Percentiles rank a stretch among this genome's conserved stretches.
These are phyloP conservation scores for Lachnellula arida DNA, from an alignment of 2,329 filamentous ascomycete genomes.

Conservation along the genomic window DNA sequence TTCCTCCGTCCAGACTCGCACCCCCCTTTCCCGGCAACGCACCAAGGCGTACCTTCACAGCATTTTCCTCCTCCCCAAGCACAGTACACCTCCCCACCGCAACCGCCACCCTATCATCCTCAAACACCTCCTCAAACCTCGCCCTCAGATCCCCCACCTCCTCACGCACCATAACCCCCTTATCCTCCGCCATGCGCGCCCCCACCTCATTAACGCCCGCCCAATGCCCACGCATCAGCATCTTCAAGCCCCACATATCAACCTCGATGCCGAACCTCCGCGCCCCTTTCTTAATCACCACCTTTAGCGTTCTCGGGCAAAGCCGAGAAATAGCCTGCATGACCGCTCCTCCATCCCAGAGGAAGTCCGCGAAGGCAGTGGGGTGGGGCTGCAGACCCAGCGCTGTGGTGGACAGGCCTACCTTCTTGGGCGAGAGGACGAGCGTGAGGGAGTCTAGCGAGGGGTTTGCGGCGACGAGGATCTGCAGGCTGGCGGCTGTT, in stretches of 20 bases:
- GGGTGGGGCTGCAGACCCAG: slow-evolving; percentile 12
- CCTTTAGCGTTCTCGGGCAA: slow-evolving; percentile 18
- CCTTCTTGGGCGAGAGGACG: slow-evolving; percentile 14
- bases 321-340: slow-evolving; percentile 20
- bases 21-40: no score
- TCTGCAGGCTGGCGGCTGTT: slow-evolving; percentile 13
- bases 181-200: slow-evolving; percentile 1
- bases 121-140: slow-evolving; percentile 20
- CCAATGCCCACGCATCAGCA: background rate
- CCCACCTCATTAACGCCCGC: slow-evolving; percentile 9
- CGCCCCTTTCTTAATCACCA: slow-evolving; percentile 22
- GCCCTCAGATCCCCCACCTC: slow-evolving; percentile 20
- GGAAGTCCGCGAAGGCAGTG: slow-evolving; percentile 24
- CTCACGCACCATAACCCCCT: background rate
- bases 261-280: background rate
- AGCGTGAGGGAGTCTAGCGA: slow-evolving; percentile 22
- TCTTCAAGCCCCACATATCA: background rate
- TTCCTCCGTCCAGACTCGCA: no score
- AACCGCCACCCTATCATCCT: slow-evolving; percentile 15
- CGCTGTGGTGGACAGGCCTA: slow-evolving; percentile 11
- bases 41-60: no score
- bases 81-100: slow-evolving; percentile 12
- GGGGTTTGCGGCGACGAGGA: slow-evolving; percentile 12
- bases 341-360: slow-evolving; percentile 14
- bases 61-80: background rate